Base-by-base conservation (phyloP, 1,284 basidiomycete genomes). In the Microbotryum intermedium region DNA sequence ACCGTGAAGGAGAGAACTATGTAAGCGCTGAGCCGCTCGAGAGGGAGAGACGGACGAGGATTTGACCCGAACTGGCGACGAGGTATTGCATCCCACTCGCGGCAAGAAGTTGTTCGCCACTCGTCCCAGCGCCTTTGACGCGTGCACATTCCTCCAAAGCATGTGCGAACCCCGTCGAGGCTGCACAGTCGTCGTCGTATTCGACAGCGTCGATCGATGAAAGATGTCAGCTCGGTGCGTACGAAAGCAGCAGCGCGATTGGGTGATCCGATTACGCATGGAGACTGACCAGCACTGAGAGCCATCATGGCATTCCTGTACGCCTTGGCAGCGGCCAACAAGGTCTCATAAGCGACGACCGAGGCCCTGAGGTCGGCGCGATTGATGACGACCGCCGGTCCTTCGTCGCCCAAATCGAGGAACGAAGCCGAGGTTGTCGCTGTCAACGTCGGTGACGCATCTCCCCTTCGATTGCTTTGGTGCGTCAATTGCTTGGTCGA, bases 81-180 rank as follows among this genome's bases (percentile, higher is more conserved):
- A 71, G 64, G 53, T 70, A 71, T 18, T 71, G 70, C 26, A 71
- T 30, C 3, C 70, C 70, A 28, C 59, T 62, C 18, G 70, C 70
- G 0, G 70, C 70, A 34, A 71, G 25, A 10, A 71, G 29, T 30
- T 58, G 50, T 30, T 70, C 67, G 4, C 60, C 70, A 42, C 64
- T 65, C 42, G 65, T 66, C 2, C 61, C 65, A 5, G 69, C 63
- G 11, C 70, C 70, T 50, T 71, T 71, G 43, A 71, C 67, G 23
- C 69, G 46, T n/a, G 67, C 67, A 29, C 69, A 70, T 25, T 66
- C 64, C 42, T 62, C 65, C 30, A 71, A 47, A 9, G 66, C 66
- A 11, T 55, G 53, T 16, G 68, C 66, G 16, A 68, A 55, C 0
- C 48, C 61, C 5, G 62, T 69, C 28, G 65, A 63, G 3, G 64